These are phyloP conservation scores for Daldinia childiae DNA, from an alignment of 495 filamentous ascomycete genomes.

Conservation along the genomic window DNA sequence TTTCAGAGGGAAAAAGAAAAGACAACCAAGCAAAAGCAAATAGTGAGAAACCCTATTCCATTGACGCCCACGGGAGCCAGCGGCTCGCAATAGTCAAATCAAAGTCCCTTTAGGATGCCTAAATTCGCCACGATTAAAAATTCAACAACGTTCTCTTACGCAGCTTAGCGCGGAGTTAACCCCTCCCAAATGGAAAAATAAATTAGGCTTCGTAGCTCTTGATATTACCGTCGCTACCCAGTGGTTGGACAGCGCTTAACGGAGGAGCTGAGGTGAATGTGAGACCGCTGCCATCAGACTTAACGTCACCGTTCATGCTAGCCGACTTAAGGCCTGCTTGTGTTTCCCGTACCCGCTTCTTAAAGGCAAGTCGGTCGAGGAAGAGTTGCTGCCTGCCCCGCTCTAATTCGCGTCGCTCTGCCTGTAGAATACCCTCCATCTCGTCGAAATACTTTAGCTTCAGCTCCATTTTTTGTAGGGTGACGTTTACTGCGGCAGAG, in stretches of 20 bases:
- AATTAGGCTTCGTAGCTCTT: conserved; percentile 61
- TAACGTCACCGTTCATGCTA: conserved; percentile 64
- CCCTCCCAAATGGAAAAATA: conserved; percentile 34
- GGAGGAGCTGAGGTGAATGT: conserved; percentile 66
- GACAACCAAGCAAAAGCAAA: conserved; percentile 2
- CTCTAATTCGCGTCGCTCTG: conserved; percentile 92
- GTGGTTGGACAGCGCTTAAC: conserved; percentile 64
- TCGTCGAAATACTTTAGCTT: conserved; percentile 94
- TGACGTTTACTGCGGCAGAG: conserved; percentile 83
- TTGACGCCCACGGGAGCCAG: conserved; percentile 26
- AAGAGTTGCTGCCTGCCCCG: conserved; percentile 90
- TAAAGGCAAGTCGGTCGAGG: conserved; percentile 87
- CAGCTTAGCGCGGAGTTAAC: background rate
- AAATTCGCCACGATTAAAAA: conserved; percentile 28
- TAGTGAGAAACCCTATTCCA: conserved; percentile 7
- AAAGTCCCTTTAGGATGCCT: conserved; percentile 24
- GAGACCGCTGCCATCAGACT: conserved; percentile 63
- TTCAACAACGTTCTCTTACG: background rate
- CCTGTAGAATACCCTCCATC: conserved; percentile 89
- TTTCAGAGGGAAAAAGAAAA: conserved; percentile 9
- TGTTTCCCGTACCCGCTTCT: conserved; percentile 82
- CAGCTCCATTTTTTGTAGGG: conserved; percentile 82
- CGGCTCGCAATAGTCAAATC: conserved; percentile 10
- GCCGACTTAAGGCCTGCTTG: conserved; percentile 78
- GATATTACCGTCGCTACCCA: conserved; percentile 68